Conservation (phyloP, 2,329 filamentous ascomycete species). For the Hypoxylon sp. region DNA sequence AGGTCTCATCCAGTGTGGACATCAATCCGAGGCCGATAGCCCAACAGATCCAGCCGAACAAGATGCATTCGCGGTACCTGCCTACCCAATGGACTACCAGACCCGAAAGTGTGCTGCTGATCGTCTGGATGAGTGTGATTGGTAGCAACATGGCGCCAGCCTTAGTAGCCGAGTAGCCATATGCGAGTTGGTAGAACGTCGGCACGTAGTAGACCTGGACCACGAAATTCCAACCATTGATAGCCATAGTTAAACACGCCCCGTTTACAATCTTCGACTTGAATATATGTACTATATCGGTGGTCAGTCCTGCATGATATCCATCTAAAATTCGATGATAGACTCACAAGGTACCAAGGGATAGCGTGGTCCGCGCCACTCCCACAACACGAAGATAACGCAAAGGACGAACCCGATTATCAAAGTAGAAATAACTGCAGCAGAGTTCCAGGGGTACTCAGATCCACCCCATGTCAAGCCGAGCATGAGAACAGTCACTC, state of each 20-base stretch:
- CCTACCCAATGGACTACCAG: conserved; percentile 62
- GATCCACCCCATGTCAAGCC: conserved; percentile 68
- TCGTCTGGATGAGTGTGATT: conserved; percentile 54
- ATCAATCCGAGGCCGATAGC: conserved; percentile 61
- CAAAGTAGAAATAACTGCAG: conserved; percentile 63
- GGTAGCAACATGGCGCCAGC: conserved; percentile 54
- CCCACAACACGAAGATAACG: conserved; percentile 62
- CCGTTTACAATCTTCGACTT: conserved; percentile 62
- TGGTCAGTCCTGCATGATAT: conserved; percentile 33
- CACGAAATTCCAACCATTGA: conserved; percentile 68
- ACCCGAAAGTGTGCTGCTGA: conserved; percentile 59
- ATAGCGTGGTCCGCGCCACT: conserved; percentile 58
- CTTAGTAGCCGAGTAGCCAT: conserved; percentile 53
- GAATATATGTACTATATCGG: conserved; percentile 59
- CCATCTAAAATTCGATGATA: not conserved
- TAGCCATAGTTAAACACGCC: conserved; percentile 63
- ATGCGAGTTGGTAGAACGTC: conserved; percentile 57
- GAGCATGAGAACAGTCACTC: conserved; percentile 57
- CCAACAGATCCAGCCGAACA: conserved; percentile 62
- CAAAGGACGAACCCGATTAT: conserved; percentile 58
- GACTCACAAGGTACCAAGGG: conserved; percentile 57
- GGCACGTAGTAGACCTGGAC: conserved; percentile 62
- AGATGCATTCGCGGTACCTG: conserved; percentile 62
- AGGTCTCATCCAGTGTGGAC: conserved; percentile 58
- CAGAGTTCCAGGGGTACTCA: conserved; percentile 64